These are phyloP conservation scores for Chrysoporthe cubensis DNA, from an alignment of 2,329 filamentous ascomycete genomes.

Conservation along the genomic window DNA sequence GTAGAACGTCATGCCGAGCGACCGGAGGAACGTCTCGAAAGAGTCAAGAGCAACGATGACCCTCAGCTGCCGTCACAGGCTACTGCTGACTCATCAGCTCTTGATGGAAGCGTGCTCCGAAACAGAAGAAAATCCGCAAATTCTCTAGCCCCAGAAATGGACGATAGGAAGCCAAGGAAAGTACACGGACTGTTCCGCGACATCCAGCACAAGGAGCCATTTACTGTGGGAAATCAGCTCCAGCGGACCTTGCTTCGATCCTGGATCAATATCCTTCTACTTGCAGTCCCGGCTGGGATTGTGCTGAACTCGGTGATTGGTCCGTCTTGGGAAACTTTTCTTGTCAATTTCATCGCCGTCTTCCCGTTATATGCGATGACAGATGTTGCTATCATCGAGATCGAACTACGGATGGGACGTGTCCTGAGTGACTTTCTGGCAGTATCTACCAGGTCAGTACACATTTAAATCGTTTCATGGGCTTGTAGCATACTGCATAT, in stretches of 20 bases:
- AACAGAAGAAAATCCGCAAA: too few species aligned
- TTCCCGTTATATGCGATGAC: conserved; percentile 21
- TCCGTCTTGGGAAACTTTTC: conserved; percentile 8
- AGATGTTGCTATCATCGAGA: conserved; percentile 15
- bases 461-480: too few species aligned
- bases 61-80: too few species aligned
- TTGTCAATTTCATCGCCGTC: conserved; percentile 18
- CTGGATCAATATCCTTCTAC: conserved; percentile 14
- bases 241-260: conserved; percentile 16
- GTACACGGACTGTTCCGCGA: too few species aligned
- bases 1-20: too few species aligned
- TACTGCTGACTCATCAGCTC: too few species aligned
- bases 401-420: conserved; percentile 10
- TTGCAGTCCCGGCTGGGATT: conserved; percentile 11
- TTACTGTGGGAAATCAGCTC: conserved; percentile 13
- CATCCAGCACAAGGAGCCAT: neutral
- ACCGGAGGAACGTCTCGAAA: too few species aligned
- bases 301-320: conserved; percentile 1
- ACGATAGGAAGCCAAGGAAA: too few species aligned
- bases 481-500: too few species aligned
- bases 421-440: conserved; percentile 13
- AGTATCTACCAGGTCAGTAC: conserved; percentile 9
- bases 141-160: too few species aligned
- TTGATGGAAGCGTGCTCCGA: too few species aligned
- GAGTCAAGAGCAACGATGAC: too few species aligned